Evolutionary conservation across 1,139 yeast genomes (phyloP).

Genomic region (Scheffersomyces quercinus): DNA sequence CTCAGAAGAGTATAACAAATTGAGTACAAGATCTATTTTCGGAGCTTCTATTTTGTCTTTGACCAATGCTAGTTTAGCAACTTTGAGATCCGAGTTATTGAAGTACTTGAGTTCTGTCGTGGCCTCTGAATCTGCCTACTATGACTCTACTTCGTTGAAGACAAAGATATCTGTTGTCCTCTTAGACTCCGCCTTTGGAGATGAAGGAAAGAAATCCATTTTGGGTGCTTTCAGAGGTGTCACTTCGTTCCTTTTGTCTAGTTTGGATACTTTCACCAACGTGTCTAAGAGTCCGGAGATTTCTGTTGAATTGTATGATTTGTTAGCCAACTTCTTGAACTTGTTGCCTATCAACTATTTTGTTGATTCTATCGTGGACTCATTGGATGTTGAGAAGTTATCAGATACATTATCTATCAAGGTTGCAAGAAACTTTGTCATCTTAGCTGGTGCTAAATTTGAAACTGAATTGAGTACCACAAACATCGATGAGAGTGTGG

Average conservation of each 20-base stretch:
- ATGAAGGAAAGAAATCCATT: constrained; percentile 27
- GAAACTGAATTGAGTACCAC: constrained; percentile 53
- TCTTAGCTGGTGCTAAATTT: constrained; percentile 67
- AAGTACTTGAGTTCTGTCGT: constrained; percentile 53
- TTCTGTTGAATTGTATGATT: constrained; percentile 33
- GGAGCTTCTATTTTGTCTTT: constrained; percentile 60
- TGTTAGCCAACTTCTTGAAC: constrained; percentile 63
- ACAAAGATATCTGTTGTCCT: constrained; percentile 60
- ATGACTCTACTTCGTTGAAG: constrained; percentile 45
- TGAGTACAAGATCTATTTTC: constrained; percentile 60
- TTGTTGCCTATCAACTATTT: constrained; percentile 76
- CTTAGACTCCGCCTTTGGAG: constrained; percentile 44
- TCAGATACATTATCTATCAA: constrained; percentile 34
- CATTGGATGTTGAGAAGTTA: constrained; percentile 50
- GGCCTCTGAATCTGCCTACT: constrained; percentile 42
- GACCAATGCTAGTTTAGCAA: constrained; percentile 48
- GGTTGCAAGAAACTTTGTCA: constrained; percentile 54
- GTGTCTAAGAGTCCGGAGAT: constrained; percentile 18
- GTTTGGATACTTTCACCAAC: constrained; percentile 33
- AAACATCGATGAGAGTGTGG: constrained; percentile 41
- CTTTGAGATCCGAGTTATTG: constrained; percentile 53
- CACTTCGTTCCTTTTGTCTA: constrained; percentile 37
- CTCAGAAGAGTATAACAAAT: constrained; percentile 34
- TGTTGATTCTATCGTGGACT: constrained; percentile 61
- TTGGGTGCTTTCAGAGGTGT: constrained; percentile 46